Evolutionary conservation across 108 stramenopile genomes (phyloP).

Genomic region (Skeletonema menzelii): DNA sequence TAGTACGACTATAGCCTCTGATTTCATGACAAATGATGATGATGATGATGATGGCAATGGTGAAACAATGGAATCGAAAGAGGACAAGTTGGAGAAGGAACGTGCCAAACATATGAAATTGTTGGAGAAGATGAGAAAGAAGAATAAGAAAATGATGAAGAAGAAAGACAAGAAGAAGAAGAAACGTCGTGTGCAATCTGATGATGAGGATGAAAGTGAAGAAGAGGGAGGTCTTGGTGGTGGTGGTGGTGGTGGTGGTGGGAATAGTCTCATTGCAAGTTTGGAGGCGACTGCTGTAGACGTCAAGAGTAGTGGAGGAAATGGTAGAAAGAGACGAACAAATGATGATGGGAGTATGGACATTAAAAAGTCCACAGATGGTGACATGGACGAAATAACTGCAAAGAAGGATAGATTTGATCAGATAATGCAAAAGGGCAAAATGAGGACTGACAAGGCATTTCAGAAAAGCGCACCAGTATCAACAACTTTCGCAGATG

Average conservation of each 20-base stretch:
- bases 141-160: conserved; percentile 60
- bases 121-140: conserved; percentile 50
- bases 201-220: conserved; percentile 49
- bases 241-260: conserved; percentile 6
- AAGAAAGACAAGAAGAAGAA: conserved; percentile 35
- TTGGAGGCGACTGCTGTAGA: conserved; percentile 45
- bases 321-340: conserved; percentile 25
- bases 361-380: conserved; percentile 21
- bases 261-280: conserved; percentile 27
- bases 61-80: conserved; percentile 1
- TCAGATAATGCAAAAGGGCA: conserved; percentile 83
- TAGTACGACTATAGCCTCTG: conserved; percentile 57
- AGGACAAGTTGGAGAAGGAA: conserved; percentile 49
- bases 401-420: conserved; percentile 64
- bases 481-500: neutral
- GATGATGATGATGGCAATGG: conserved; percentile 52
- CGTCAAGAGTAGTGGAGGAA: neutral
- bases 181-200: conserved; percentile 18
- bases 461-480: conserved; percentile 41
- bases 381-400: conserved; percentile 27
- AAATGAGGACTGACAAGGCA: conserved; percentile 60
- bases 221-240: conserved; percentile 15
- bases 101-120: conserved; percentile 37
- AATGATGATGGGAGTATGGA: neutral
- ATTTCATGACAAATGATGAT: conserved; percentile 85